These are phyloP conservation scores for Talaromyces islandicus DNA, from an alignment of 2,329 filamentous ascomycete genomes.

Conservation along the genomic window DNA sequence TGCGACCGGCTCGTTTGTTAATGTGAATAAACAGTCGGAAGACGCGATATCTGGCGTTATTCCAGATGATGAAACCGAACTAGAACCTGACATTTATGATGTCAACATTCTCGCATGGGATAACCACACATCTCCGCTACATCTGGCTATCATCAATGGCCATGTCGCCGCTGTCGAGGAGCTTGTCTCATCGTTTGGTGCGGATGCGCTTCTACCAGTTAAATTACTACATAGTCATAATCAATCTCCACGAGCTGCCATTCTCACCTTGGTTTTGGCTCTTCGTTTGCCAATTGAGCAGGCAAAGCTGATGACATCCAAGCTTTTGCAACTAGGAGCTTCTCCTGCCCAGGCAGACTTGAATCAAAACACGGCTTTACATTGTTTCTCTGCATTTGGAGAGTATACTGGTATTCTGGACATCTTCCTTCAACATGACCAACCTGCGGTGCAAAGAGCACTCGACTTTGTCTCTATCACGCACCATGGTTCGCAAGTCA, in stretches of 20 bases:
- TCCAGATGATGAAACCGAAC: conserved; percentile 51
- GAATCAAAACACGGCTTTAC: conserved; percentile 58
- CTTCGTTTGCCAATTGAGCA: conserved; percentile 57
- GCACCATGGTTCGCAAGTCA: conserved; percentile 19
- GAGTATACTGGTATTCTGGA: conserved; percentile 38
- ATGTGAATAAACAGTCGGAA: conserved; percentile 35
- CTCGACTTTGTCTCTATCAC: conserved; percentile 58
- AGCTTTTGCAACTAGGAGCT: conserved; percentile 64
- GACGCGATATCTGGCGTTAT: conserved; percentile 32
- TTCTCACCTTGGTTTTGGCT: conserved; percentile 65
- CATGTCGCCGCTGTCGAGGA: conserved; percentile 63
- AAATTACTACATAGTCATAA: conserved; percentile 43
- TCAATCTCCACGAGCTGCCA: conserved; percentile 47
- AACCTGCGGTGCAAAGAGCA: conserved; percentile 55
- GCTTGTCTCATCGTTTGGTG: conserved; percentile 67
- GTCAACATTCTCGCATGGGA: conserved; percentile 79
- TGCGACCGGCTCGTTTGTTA: conserved; percentile 69
- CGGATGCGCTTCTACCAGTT: conserved; percentile 68
- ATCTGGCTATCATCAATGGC: conserved; percentile 70
- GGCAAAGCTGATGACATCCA: conserved; percentile 58
- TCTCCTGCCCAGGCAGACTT: conserved; percentile 67
- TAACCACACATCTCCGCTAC: conserved; percentile 64
- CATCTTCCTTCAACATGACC: conserved; percentile 48
- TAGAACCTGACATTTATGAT: conserved; percentile 74
- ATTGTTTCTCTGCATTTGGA: conserved; percentile 54